Evolutionary conservation across 805 yeast species (phyloP).

Genomic region (Candida hungchunana): DNA sequence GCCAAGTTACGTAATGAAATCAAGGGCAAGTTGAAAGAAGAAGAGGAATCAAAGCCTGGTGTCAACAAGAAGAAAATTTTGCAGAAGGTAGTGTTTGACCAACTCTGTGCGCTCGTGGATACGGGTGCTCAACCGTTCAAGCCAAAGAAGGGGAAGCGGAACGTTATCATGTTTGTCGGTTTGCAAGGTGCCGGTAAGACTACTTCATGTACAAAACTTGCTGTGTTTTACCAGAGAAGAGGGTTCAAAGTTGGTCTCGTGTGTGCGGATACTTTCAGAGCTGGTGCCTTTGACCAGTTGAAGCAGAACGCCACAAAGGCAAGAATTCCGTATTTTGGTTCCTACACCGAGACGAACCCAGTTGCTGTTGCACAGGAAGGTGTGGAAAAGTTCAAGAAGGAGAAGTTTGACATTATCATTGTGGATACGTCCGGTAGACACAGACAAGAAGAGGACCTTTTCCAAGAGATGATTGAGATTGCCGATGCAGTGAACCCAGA

Average conservation of each 20-base stretch:
- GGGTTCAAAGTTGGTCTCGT: slow-evolving; percentile 95
- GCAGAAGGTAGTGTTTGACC: slow-evolving; percentile 93
- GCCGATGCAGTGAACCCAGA: slow-evolving; percentile 85
- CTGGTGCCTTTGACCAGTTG: slow-evolving; percentile 98
- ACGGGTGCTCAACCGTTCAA: slow-evolving; percentile 58
- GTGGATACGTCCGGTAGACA: slow-evolving; percentile 99
- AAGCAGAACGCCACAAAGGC: slow-evolving; percentile 97
- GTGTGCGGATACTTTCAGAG: slow-evolving; percentile 99
- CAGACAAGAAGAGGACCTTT: slow-evolving; percentile 87
- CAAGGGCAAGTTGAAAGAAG: slow-evolving; percentile 49
- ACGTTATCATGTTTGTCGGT: slow-evolving; percentile 96
- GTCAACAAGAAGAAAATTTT: slow-evolving; percentile 69
- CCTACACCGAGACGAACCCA: slow-evolving; percentile 94
- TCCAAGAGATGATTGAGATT: slow-evolving; percentile 93
- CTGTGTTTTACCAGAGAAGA: slow-evolving; percentile 88
- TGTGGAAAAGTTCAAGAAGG: slow-evolving; percentile 85
- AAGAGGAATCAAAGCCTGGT: slow-evolving; percentile 43
- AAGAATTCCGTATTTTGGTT: slow-evolving; percentile 89
- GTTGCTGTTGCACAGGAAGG: slow-evolving; percentile 89
- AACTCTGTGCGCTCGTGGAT: slow-evolving; percentile 81
- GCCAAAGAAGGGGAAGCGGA: slow-evolving; percentile 77
- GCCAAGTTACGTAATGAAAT: slow-evolving; percentile 71
- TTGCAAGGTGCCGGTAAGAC: slow-evolving; percentile 99
- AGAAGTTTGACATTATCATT: slow-evolving; percentile 86
- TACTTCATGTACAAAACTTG: slow-evolving; percentile 93